phyloP scores from a whole-genome alignment of 352 stramenopile species.

The Thraustotheca clavata region DNA sequence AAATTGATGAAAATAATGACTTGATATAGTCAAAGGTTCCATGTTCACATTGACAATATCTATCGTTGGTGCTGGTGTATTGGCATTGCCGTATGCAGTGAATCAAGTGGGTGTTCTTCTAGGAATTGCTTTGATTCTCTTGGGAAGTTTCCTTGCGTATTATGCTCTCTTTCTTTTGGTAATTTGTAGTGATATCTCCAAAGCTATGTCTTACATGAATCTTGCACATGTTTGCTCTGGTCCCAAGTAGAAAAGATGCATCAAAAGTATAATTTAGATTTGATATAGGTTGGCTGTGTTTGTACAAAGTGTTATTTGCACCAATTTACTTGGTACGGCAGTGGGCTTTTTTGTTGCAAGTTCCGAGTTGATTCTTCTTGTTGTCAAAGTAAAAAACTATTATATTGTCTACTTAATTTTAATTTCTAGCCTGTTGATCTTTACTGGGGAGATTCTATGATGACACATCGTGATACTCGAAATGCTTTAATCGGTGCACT shows the following conservation, averaged over 20 bases:
- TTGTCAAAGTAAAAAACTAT: constrained; percentile 38
- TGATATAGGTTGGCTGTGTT: constrained; percentile 46
- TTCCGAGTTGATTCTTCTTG: constrained; percentile 64
- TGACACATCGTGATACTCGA: constrained; percentile 50
- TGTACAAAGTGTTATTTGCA: constrained; percentile 67
- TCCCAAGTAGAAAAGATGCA: neutral
- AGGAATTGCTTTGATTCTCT: constrained; percentile 54
- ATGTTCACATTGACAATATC: constrained; percentile 88
- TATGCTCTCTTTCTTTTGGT: constrained; percentile 78
- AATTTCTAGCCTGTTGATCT: neutral
- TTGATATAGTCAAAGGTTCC: constrained; percentile 65
- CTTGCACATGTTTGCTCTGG: constrained; percentile 59
- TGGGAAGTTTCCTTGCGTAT: constrained; percentile 63
- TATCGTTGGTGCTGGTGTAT: constrained; percentile 73
- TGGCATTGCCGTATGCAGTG: constrained; percentile 73
- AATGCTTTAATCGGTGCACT: constrained; percentile 63
- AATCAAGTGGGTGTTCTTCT: constrained; percentile 66
- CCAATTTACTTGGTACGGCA: constrained; percentile 84
- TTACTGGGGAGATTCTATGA: constrained; percentile 18
- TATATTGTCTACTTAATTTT: neutral
- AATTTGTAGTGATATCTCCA: constrained; percentile 59
- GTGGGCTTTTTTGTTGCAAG: constrained; percentile 78
- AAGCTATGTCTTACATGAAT: constrained; percentile 78
- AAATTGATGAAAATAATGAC: neutral
- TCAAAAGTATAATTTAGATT: too few species aligned